Evolutionary conservation across 495 filamentous ascomycete genomes (phyloP), one percentile per base, ranked within the genome.

Genomic region (Lophium mytilinum): DNA sequence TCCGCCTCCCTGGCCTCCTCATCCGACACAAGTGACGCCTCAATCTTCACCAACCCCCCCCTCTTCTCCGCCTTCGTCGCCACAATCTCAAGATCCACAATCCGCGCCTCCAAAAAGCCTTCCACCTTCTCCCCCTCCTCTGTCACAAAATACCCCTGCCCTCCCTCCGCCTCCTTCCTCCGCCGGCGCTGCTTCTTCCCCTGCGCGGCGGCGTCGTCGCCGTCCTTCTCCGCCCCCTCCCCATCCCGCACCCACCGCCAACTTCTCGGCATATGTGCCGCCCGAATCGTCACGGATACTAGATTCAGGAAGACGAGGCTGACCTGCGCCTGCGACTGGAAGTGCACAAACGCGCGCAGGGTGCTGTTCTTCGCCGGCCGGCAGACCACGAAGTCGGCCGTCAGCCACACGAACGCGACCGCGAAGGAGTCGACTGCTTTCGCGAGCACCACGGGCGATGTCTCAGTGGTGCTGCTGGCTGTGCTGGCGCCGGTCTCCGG

Each of bases 231-330:
- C 37, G 39, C 35, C 14, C 30, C 39, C 42, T 55, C 11, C 1
- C 14, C 60, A 37, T 30, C 24, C 6, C 24, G 2, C 24, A 61
- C 63, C 81, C 84, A 90, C 58, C 73, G 78, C 87, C 87, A 92
- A 37, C 74, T 73, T 48, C 72, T 68, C 8, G 87, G 88, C 17
- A 92, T 72, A 55, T 81, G 75, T 61, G 79, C 80, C 58, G 78
- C 72, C 57, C 85, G 81, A 49, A 92, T 83, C 40, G 78, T 82
- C 1, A 86, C 85, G 58, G 83, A 85, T 76, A 90, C 89, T 15
- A 87, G 71, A 68, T 92, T 92, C 62, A 83, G 81, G 12, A 82
- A 84, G 3, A 89, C 74, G 3, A 89, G 71, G 19, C 85, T 85
- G 1, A 92, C 64, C 65, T 89, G 84, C 9, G 82, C 81, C 55